Percentiles rank a stretch among this genome's conserved stretches.
Evolutionary conservation across 176 grass and related monocot species (phyloP).

Genomic region (Avena sativa): DNA sequence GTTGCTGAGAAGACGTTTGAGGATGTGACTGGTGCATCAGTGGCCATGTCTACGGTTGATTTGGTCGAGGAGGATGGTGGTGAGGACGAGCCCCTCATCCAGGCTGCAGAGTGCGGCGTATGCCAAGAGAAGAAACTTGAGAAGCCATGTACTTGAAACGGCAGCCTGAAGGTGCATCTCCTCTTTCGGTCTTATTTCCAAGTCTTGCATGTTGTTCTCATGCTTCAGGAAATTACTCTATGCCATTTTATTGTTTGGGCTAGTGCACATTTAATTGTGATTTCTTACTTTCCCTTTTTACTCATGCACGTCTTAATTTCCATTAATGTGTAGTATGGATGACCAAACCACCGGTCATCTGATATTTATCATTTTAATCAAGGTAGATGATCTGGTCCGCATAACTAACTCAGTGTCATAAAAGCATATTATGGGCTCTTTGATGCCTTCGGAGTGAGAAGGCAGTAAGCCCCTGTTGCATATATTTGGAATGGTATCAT

Average conservation of each 20-base stretch:
- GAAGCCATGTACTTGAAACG: slow-evolving; percentile 86
- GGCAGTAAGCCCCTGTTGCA: too few species aligned
- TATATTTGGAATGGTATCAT: too few species aligned
- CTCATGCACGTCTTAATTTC: neutral
- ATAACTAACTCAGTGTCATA: neutral
- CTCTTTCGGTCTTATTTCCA: neutral
- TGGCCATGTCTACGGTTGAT: slow-evolving; percentile 21
- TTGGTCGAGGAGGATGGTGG: slow-evolving; percentile 31
- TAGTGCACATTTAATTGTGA: neutral
- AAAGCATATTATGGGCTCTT: neutral
- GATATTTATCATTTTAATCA: neutral
- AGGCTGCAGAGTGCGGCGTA: slow-evolving; percentile 79
- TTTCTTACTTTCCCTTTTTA: neutral
- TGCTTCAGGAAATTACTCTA: neutral
- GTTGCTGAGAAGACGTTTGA: neutral
- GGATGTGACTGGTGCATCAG: neutral
- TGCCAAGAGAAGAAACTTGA: slow-evolving; percentile 97
- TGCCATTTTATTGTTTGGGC: neutral
- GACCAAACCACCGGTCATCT: neutral
- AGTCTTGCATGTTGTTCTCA: neutral
- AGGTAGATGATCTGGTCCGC: neutral
- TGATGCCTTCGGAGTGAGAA: neutral
- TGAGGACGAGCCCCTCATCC: slow-evolving; percentile 75
- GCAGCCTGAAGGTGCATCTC: slow-evolving; percentile 81
- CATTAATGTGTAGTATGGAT: neutral